Conservation (phyloP, 192 early-diverging fungal genomes). For the Backusella liffmaniae region DNA sequence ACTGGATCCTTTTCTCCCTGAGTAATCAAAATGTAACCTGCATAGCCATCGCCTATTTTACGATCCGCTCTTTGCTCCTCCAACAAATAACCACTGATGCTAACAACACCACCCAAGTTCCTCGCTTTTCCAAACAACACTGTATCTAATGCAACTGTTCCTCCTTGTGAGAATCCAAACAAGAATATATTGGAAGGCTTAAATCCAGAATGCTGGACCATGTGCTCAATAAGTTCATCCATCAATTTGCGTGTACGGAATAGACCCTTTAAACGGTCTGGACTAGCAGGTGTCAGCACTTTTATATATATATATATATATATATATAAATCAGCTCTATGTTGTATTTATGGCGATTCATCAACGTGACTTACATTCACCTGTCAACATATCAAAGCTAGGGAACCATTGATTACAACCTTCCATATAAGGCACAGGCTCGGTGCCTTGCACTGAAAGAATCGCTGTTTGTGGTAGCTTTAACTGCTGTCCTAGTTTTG, state of each 20-base stretch:
- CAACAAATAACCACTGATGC: conserved; percentile 58
- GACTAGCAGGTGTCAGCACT: conserved; percentile 40
- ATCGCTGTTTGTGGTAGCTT: conserved; percentile 69
- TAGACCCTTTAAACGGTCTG: conserved; percentile 42
- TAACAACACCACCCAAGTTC: conserved; percentile 57
- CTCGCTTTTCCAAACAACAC: conserved; percentile 48
- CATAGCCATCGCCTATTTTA: conserved; percentile 24
- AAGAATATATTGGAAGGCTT: conserved; percentile 48
- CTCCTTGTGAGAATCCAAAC: conserved; percentile 80
- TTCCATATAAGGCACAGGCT: conserved; percentile 59
- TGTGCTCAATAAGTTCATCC: conserved; percentile 42
- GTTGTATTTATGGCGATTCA: neutral
- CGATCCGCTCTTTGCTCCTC: conserved; percentile 38
- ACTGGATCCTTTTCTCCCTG: conserved; percentile 57
- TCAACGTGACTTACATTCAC: conserved; percentile 39
- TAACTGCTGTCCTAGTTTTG: conserved; percentile 55
- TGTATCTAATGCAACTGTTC: conserved; percentile 61
- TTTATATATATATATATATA: too few relatives aligned
- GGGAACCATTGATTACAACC: conserved; percentile 69
- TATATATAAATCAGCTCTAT: neutral
- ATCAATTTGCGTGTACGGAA: conserved; percentile 44
- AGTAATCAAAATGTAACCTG: conserved; percentile 52
- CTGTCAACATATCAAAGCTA: conserved; percentile 54
- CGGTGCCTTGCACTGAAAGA: conserved; percentile 56
- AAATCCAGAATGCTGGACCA: conserved; percentile 46